phyloP scores from a whole-genome alignment of 257 asterid genomes.

The Solanum sitiens region DNA sequence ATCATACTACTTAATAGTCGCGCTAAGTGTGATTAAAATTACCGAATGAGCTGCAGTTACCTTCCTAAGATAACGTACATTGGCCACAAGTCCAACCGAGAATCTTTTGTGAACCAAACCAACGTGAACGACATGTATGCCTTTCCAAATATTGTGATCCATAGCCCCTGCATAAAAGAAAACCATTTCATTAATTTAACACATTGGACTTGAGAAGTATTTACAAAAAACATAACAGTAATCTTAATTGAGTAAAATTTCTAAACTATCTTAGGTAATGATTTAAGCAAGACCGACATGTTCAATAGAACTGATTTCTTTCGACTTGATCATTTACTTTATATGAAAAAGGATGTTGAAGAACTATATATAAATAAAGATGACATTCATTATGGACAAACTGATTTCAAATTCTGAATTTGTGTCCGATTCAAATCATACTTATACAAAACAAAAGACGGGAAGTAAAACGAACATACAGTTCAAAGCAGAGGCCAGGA shows the following conservation, averaged over 20 bases:
- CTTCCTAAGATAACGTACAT: slow-evolving; percentile 76
- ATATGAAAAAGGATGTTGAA: neutral
- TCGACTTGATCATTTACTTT: neutral
- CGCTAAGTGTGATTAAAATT: neutral
- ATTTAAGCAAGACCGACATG: neutral
- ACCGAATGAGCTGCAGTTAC: slow-evolving; percentile 97
- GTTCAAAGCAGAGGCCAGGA: slow-evolving; percentile 98
- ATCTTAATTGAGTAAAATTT: neutral
- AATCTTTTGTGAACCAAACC: slow-evolving; percentile 95
- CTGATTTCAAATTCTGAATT: neutral
- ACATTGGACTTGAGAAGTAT: neutral
- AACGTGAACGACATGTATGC: slow-evolving; percentile 97
- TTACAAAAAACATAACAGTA: neutral
- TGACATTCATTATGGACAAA: neutral
- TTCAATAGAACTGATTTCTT: neutral
- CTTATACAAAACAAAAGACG: neutral
- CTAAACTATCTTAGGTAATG: too few relatives aligned
- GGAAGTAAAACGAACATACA: slow-evolving; percentile 28
- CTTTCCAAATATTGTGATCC: slow-evolving; percentile 51
- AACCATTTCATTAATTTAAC: neutral
- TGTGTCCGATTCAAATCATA: neutral
- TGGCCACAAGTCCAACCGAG: slow-evolving; percentile 81
- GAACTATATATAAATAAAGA: too few relatives aligned
- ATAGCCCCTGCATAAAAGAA: slow-evolving; percentile 48
- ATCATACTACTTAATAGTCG: neutral